Evolutionary conservation across 73 alveolate species (phyloP).

Genomic region (Breviolum minutum): DNA sequence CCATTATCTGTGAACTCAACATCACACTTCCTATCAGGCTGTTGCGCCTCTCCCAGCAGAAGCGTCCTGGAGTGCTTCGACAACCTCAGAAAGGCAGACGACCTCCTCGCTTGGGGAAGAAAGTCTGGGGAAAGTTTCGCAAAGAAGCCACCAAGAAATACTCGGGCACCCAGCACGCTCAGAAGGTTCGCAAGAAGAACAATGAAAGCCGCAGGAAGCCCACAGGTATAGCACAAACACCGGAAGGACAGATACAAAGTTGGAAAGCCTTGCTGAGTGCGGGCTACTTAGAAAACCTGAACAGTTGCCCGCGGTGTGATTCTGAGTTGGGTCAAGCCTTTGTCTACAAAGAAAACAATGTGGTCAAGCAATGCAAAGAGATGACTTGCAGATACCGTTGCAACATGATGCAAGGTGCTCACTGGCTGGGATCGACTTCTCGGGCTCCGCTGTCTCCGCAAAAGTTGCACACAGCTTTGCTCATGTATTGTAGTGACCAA

Average conservation of each 20-base stretch:
- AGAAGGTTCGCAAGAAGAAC: neutral
- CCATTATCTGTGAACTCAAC: too few relatives aligned
- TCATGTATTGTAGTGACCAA: neutral
- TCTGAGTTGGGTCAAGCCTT: neutral
- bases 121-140: too few relatives aligned
- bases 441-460: conserved; percentile 15
- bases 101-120: conserved; percentile 20
- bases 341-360: neutral
- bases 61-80: neutral
- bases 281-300: neutral
- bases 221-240: neutral
- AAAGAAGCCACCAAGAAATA: too few relatives aligned
- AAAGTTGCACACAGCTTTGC: neutral
- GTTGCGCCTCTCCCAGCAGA: conserved; percentile 11
- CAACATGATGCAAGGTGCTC: neutral
- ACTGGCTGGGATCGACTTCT: neutral
- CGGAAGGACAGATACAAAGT: neutral
- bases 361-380: neutral
- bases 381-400: neutral
- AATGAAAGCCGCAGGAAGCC: neutral
- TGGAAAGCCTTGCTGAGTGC: neutral
- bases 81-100: conserved; percentile 15
- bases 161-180: neutral
- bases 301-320: neutral
- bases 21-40: conserved; percentile 18